Percentiles rank a stretch among this genome's conserved stretches.
Conservation (phyloP, 1,284 basidiomycete genomes). For the Takashimella tepidaria region DNA sequence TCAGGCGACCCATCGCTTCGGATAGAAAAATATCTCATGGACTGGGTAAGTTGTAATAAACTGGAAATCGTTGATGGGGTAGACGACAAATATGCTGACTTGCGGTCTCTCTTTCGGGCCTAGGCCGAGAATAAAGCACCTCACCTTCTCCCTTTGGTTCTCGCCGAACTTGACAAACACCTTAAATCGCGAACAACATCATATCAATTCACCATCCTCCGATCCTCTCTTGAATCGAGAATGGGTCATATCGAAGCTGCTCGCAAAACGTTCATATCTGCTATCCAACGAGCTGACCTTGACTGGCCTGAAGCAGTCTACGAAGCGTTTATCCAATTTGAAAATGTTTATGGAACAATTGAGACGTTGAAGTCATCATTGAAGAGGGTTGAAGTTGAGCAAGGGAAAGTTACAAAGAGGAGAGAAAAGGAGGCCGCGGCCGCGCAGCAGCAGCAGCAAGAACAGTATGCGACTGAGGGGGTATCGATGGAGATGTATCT, state of each 20-base stretch:
- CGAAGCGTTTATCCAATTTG: conserved; percentile 81
- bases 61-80: not conserved
- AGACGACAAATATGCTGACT: not conserved
- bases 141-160: conserved; percentile 20
- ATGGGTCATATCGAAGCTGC: conserved; percentile 58
- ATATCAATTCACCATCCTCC: conserved; percentile 29
- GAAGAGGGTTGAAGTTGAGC: conserved; percentile 62
- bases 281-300: conserved; percentile 57
- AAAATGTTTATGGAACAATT: conserved; percentile 72
- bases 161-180: conserved; percentile 24
- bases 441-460: conserved; percentile 14
- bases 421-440: conserved; percentile 53
- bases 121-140: conserved; percentile 31
- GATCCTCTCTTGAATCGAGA: conserved; percentile 47
- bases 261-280: conserved; percentile 60
- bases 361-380: conserved; percentile 64
- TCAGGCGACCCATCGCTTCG: conserved; percentile 59
- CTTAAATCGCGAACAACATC: conserved; percentile 26
- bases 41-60: conserved; percentile 57
- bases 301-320: conserved; percentile 92
- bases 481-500: conserved; percentile 4
- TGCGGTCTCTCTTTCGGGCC: too few relatives aligned
- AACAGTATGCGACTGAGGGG: conserved; percentile 12
- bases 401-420: conserved; percentile 58
- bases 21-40: conserved; percentile 72